These are phyloP conservation scores for Fusarium avenaceum DNA, from an alignment of 2,329 filamentous ascomycete species.

Conservation along the genomic window DNA sequence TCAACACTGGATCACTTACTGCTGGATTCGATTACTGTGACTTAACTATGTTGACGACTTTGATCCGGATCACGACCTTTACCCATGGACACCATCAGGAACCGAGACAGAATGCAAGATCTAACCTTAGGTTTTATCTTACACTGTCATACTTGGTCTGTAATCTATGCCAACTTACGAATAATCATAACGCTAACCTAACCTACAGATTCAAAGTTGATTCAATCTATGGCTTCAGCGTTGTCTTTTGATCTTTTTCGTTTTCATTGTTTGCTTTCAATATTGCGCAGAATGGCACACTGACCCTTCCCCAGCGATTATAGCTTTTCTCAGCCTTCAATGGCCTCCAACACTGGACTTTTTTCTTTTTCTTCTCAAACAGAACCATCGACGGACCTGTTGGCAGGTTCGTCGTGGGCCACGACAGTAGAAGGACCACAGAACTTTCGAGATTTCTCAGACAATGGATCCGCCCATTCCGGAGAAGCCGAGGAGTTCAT, in stretches of 20 bases:
- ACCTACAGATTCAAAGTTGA: conserved; percentile 70
- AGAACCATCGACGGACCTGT: conserved; percentile 70
- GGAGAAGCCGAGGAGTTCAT: conserved; percentile 69
- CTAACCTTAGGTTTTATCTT: conserved; percentile 6
- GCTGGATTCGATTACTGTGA: conserved; percentile 34
- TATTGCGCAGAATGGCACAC: conserved; percentile 66
- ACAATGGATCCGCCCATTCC: conserved; percentile 63
- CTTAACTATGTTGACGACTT: conserved; percentile 31
- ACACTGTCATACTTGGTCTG: conserved; percentile 49
- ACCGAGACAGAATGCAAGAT: conserved; percentile 42
- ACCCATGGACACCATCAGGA: conserved; percentile 28
- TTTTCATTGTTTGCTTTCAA: conserved; percentile 51
- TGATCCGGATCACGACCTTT: conserved; percentile 1
- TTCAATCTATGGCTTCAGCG: conserved; percentile 53
- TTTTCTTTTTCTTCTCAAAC: conserved; percentile 72
- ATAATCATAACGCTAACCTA: conserved; percentile 46
- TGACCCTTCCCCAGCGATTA: conserved; percentile 69
- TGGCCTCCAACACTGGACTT: conserved; percentile 65
- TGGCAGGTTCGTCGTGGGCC: conserved; percentile 68
- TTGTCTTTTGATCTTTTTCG: conserved; percentile 49
- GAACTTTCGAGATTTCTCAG: conserved; percentile 69
- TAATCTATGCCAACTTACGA: conserved; percentile 37
- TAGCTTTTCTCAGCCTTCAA: conserved; percentile 66
- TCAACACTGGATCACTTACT: conserved; percentile 14
- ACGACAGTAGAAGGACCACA: conserved; percentile 70